Conservation (phyloP, 345 rosid species). For the Leavenworthia alabamica region DNA sequence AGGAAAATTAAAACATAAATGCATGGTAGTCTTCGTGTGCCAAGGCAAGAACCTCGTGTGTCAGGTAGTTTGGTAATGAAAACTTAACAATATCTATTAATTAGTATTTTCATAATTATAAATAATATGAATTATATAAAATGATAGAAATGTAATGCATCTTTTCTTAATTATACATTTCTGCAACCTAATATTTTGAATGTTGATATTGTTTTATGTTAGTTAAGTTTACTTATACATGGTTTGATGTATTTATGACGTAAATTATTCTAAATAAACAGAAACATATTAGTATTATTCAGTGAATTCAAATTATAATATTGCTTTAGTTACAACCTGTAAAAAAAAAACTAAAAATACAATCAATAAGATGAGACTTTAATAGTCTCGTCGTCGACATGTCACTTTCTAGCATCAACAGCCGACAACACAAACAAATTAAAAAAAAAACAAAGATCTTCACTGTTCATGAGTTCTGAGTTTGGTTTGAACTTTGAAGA, state of each 20-base stretch:
- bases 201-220: no score
- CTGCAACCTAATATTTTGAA: no score
- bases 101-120: no score
- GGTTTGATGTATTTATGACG: no score
- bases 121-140: no score
- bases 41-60: neutral
- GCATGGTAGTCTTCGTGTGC: neutral
- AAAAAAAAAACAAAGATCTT: neutral
- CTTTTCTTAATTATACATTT: no score
- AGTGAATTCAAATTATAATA: neutral
- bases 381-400: neutral
- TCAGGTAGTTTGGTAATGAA: no score
- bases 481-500: conserved; percentile 6
- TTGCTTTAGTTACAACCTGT: neutral
- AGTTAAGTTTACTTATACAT: no score
- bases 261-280: no score
- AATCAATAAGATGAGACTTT: neutral
- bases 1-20: neutral
- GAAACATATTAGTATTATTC: no score
- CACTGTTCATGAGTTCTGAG: conserved; percentile 6
- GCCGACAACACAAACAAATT: neutral
- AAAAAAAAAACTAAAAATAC: neutral
- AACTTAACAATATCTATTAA: no score
- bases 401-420: neutral
- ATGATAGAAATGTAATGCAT: no score